phyloP scores from a whole-genome alignment of 2,329 filamentous ascomycete genomes.

The Neurospora sp. region DNA sequence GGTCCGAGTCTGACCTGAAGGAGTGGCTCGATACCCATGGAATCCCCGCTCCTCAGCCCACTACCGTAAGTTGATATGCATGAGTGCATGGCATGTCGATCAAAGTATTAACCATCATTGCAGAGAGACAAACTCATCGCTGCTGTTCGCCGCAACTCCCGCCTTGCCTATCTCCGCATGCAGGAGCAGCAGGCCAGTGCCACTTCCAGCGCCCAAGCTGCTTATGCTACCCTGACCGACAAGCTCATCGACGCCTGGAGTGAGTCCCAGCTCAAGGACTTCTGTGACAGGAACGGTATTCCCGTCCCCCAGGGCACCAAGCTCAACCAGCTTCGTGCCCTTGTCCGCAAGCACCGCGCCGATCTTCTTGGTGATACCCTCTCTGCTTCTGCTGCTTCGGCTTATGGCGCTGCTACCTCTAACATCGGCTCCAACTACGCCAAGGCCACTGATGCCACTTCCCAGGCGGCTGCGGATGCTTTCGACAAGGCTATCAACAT shows the following conservation, averaged over 20 bases:
- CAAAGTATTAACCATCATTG: constrained; percentile 10
- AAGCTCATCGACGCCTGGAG: constrained; percentile 84
- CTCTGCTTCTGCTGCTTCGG: constrained; percentile 45
- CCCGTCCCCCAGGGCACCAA: constrained; percentile 82
- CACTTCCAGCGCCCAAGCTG: constrained; percentile 55
- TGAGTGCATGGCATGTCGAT: not conserved
- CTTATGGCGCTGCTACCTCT: constrained; percentile 63
- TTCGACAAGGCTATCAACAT: constrained; percentile 52
- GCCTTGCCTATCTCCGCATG: constrained; percentile 62
- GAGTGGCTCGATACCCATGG: constrained; percentile 86
- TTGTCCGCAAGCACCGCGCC: constrained; percentile 80
- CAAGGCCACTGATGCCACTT: constrained; percentile 61
- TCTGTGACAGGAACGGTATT: constrained; percentile 83
- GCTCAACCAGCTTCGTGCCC: constrained; percentile 77
- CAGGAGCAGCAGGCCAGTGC: constrained; percentile 51
- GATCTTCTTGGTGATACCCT: constrained; percentile 59
- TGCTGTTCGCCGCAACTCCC: constrained; percentile 81
- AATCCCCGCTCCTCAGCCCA: constrained; percentile 75
- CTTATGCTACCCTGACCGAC: constrained; percentile 69
- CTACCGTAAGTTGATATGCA: constrained; percentile 32
- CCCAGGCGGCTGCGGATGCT: constrained; percentile 51
- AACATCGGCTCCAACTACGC: constrained; percentile 69
- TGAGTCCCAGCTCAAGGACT: constrained; percentile 82
- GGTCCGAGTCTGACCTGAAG: constrained; percentile 88
- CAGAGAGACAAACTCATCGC: constrained; percentile 81